phyloP scores from a whole-genome alignment of 371 early-diverging fungal genomes.

The Capillidium heterosporum region DNA sequence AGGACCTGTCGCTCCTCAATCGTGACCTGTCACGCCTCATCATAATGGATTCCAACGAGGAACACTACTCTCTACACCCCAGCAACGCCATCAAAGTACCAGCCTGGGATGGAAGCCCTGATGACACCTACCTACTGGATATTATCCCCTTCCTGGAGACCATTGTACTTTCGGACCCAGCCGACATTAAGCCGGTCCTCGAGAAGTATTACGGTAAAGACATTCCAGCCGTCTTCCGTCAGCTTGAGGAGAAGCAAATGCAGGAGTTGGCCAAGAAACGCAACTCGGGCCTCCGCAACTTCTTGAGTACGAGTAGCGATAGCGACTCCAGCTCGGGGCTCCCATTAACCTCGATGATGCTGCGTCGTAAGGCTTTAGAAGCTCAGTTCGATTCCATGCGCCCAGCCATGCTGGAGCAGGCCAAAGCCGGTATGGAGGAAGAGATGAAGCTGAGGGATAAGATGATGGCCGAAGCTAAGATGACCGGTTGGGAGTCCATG shows the following conservation, averaged over 20 bases:
- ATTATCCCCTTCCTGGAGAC: conserved; percentile 83
- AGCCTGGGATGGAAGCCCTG: conserved; percentile 71
- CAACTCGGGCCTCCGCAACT: not conserved
- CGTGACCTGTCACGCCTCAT: conserved; percentile 84
- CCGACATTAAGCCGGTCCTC: conserved; percentile 54
- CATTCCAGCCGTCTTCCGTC: conserved; percentile 48
- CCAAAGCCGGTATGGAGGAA: not conserved
- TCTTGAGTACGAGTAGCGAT: not conserved
- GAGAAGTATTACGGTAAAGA: conserved; percentile 41
- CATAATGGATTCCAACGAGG: conserved; percentile 75
- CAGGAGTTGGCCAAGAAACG: conserved; percentile 7
- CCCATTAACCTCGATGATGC: not conserved
- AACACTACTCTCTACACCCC: conserved; percentile 65
- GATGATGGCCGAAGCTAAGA: not conserved
- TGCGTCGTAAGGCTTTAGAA: not conserved
- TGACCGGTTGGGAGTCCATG: conserved; percentile 2
- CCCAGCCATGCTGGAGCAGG: not conserved
- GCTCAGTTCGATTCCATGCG: not conserved
- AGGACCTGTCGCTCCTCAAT: conserved; percentile 83
- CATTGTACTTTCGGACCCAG: conserved; percentile 46
- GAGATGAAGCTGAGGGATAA: not conserved
- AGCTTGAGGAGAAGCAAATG: conserved; percentile 38
- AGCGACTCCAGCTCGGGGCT: not conserved
- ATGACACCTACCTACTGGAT: conserved; percentile 60
- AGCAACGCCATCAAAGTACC: conserved; percentile 73